Evolutionary conservation across 1,284 basidiomycete genomes (phyloP).

Genomic region (Xerocomus subilludens): DNA sequence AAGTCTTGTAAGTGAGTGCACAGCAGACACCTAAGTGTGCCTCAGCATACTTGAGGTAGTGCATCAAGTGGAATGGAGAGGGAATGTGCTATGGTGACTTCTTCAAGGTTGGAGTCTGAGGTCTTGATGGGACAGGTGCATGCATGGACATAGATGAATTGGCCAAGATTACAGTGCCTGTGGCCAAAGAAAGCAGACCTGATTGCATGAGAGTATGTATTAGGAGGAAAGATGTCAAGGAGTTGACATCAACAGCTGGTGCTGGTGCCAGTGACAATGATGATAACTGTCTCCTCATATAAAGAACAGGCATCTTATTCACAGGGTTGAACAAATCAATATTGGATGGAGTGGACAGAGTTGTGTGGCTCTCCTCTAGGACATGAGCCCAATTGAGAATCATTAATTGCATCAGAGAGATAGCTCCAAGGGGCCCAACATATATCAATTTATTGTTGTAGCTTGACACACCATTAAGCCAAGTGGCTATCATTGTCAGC

Average conservation of each 20-base stretch:
- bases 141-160: neutral
- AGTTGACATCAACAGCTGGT: conserved; percentile 12
- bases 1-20: neutral
- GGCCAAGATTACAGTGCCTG: neutral
- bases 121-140: neutral
- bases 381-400: conserved; percentile 21
- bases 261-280: neutral
- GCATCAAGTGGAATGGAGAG: conserved; percentile 5
- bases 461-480: conserved; percentile 1
- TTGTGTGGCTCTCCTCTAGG: conserved; percentile 3
- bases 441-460: conserved; percentile 17
- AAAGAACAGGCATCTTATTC: conserved; percentile 16
- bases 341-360: neutral
- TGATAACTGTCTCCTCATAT: neutral
- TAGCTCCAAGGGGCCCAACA: neutral
- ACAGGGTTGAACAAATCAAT: conserved; percentile 24
- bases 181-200: neutral
- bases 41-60: conserved; percentile 21
- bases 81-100: neutral
- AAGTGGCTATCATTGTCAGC: neutral
- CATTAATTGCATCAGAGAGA: conserved; percentile 17
- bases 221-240: neutral
- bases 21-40: neutral
- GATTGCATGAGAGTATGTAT: neutral
- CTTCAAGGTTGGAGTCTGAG: neutral